Base-by-base conservation (phyloP, 2,329 filamentous ascomycete species). In the Colletotrichum falcatum region DNA sequence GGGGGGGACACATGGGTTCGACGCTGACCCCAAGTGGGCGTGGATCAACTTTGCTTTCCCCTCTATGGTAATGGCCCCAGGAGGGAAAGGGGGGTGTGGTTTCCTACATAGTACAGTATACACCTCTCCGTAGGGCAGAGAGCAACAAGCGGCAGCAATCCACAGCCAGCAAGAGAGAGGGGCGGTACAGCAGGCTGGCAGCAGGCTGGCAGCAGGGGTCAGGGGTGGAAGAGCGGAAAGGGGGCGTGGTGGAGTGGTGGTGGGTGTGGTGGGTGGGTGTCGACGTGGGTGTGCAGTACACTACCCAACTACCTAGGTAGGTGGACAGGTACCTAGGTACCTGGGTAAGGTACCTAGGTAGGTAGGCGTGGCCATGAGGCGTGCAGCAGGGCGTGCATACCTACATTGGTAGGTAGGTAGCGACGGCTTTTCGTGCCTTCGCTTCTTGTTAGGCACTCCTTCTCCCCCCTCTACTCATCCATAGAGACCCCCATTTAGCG, bases 71-170 rank as follows among this genome's bases (percentile, higher is more conserved):
- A 61, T 26, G 37, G 30, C 58, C 28, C 58, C 58, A 28, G 18
- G n/a, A 44, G 12, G 56, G 42, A 48, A 54, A 56, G 56, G 67
- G 64, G 18, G 42, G 42, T 1, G 54, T 44, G n/a, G 46, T 53
- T 58, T 65, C 48, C 48, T 61, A 46, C 61, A 65, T 65, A 39
- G 39, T 61, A 46, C 61, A 65, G 37, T 65, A 33, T 23, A 63
- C 48, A 30, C 39, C 56, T 70, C 42, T 20, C 18, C 67, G 67
- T 70, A 70, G 67, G 67, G 67, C 67, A 44, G 42, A 70, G 67
- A 70, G 64, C 67, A 70, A 67, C 63, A 53, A 66, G 67, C 61
- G 59, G 26, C 53, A 69, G 35, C 37, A 46, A 35, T 33, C 30
- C 3, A 33, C 30, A 33, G 30, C 30, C 30, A 3, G 30, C 30